phyloP scores from a whole-genome alignment of 257 asterid genomes.

The Paraleonurus japonicus region DNA sequence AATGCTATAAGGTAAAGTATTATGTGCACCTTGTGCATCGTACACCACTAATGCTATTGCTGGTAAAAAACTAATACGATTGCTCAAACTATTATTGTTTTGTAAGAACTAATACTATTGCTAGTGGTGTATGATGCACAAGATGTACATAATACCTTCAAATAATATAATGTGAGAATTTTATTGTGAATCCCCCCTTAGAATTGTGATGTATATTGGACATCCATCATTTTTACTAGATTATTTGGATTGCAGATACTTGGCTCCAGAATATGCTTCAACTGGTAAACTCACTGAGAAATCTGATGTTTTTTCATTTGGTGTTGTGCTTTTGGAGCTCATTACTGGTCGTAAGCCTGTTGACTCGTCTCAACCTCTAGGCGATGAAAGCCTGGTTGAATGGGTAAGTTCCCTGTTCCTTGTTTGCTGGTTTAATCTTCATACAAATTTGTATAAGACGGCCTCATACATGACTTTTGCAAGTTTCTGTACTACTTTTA shows the following conservation, averaged over 20 bases:
- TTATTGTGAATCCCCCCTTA: not conserved
- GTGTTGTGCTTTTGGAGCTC: slow-evolving; percentile 87
- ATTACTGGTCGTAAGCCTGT: slow-evolving; percentile 88
- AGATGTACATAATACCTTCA: too few species aligned
- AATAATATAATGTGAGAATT: not conserved
- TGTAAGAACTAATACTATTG: too few species aligned
- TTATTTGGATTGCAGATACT: slow-evolving; percentile 54
- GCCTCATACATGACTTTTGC: too few species aligned
- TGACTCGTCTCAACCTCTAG: slow-evolving; percentile 79
- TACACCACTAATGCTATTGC: too few species aligned
- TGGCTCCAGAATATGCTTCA: slow-evolving; percentile 93
- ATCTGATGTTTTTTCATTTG: slow-evolving; percentile 81
- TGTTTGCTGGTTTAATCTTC: slow-evolving; percentile 6
- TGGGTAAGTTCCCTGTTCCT: slow-evolving; percentile 54
- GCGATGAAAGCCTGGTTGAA: slow-evolving; percentile 88
- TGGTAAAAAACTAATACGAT: too few species aligned
- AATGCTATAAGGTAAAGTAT: too few species aligned
- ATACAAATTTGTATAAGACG: too few species aligned
- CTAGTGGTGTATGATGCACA: too few species aligned
- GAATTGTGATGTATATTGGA: not conserved
- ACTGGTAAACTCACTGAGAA: slow-evolving; percentile 85
- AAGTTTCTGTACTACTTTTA: too few species aligned
- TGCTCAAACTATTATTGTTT: too few species aligned
- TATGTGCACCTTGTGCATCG: too few species aligned
- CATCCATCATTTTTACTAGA: slow-evolving; percentile 22